Conservation (phyloP, 2,329 filamentous ascomycete species). For the Penicillium glabrum region DNA sequence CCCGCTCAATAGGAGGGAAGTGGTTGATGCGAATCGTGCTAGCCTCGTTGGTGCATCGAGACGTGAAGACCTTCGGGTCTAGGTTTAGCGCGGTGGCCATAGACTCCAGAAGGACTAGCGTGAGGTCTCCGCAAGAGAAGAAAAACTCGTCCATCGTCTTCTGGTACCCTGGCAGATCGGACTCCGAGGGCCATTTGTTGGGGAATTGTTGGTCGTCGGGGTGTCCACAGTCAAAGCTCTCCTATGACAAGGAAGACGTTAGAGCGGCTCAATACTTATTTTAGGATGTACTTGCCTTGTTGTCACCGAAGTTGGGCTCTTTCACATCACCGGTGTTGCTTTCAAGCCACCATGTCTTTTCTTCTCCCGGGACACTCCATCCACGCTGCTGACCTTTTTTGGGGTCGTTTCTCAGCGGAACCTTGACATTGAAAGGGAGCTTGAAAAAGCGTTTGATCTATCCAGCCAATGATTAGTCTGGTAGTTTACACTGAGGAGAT, state of each 20-base stretch:
- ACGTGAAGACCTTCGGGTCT: not conserved
- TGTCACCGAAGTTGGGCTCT: not conserved
- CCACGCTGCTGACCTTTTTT: not conserved
- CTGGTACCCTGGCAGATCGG: slow-evolving; percentile 3
- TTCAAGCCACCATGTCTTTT: slow-evolving; percentile 2
- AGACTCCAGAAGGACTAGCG: not conserved
- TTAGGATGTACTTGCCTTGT: not conserved
- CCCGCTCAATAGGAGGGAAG: slow-evolving; percentile 6
- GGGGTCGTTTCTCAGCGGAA: not conserved
- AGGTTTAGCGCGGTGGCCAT: slow-evolving; percentile 1
- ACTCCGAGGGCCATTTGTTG: slow-evolving; percentile 7
- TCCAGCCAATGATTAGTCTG: not conserved
- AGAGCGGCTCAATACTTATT: not conserved
- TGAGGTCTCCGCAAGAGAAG: slow-evolving; percentile 5
- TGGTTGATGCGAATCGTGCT: slow-evolving; percentile 13
- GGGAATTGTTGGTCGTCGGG: slow-evolving; percentile 4
- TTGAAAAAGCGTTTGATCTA: not conserved
- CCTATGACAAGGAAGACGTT: not conserved
- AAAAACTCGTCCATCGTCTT: slow-evolving; percentile 6
- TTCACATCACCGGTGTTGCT: not conserved
- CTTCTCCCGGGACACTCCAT: not conserved
- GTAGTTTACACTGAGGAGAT: not conserved
- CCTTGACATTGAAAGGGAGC: not conserved
- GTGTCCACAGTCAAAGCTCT: slow-evolving; percentile 8
- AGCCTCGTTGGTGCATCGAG: slow-evolving; percentile 1